Conservation (phyloP, 306 rosid species). For the Castanospermum australe region DNA sequence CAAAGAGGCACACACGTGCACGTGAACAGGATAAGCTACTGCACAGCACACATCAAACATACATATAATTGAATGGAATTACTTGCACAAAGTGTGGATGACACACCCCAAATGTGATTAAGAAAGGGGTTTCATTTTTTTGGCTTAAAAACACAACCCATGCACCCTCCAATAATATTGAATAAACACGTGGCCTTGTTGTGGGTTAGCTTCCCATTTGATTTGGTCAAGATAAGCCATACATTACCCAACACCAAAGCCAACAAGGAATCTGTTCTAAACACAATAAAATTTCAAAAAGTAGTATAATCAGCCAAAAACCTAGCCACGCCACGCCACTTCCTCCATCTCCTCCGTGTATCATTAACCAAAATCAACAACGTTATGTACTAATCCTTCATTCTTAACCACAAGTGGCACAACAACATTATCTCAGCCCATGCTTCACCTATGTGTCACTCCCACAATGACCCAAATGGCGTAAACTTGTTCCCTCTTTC, state of each 20-base stretch:
- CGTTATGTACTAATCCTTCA: background rate
- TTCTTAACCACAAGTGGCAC: slow-evolving; percentile 23
- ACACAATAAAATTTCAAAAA: background rate
- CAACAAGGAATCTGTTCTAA: slow-evolving; percentile 10
- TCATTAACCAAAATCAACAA: slow-evolving; percentile 26
- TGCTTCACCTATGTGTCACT: slow-evolving; percentile 4
- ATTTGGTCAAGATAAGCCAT: slow-evolving; percentile 18
- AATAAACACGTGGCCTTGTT: slow-evolving; percentile 7
- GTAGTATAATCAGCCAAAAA: slow-evolving; percentile 28
- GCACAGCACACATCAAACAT: background rate
- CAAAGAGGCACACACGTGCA: background rate
- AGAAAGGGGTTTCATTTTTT: background rate
- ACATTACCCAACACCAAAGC: slow-evolving; percentile 7
- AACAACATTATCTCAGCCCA: slow-evolving; percentile 15
- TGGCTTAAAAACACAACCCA: background rate
- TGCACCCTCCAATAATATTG: background rate
- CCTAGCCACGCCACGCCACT: slow-evolving; percentile 39
- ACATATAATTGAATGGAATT: background rate
- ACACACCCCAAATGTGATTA: background rate
- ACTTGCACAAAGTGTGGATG: background rate
- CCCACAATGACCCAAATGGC: slow-evolving; percentile 30
- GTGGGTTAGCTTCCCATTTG: slow-evolving; percentile 1
- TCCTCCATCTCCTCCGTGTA: slow-evolving; percentile 19
- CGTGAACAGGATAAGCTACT: background rate
- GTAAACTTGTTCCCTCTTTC: background rate